Evolutionary conservation across 106 monocot species (phyloP).

Genomic region (Apostasia shenzhenica): DNA sequence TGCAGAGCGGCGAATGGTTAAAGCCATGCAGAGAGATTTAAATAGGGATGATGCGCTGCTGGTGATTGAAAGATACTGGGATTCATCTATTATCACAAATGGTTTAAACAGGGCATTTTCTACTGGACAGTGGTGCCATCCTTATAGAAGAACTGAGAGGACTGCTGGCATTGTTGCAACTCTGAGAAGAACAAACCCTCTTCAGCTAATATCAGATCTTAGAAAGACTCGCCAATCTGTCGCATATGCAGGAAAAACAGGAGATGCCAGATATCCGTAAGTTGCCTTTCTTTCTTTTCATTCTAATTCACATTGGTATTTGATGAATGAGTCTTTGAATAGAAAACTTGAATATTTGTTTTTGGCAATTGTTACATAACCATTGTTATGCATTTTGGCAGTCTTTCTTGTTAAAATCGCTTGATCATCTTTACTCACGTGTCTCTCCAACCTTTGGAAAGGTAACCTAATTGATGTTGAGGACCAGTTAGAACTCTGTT

Average conservation of each 20-base stretch:
- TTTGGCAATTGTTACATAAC: too few relatives aligned
- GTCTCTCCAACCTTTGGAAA: too few relatives aligned
- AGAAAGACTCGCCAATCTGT: conserved; percentile 84
- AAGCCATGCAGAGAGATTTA: conserved; percentile 76
- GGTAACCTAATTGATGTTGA: too few relatives aligned
- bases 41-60: conserved; percentile 59
- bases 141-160: conserved; percentile 59
- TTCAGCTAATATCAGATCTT: conserved; percentile 80
- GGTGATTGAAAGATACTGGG: conserved; percentile 55
- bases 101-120: conserved; percentile 79
- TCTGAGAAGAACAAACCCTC: conserved; percentile 73
- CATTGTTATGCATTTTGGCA: too few relatives aligned
- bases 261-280: conserved; percentile 99
- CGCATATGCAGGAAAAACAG: conserved; percentile 82
- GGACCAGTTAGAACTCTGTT: too few relatives aligned
- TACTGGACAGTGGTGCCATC: conserved; percentile 86
- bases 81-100: conserved; percentile 85
- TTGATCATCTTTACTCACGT: too few relatives aligned
- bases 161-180: conserved; percentile 80
- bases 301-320: not conserved
- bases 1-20: conserved; percentile 75
- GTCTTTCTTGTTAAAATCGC: too few relatives aligned
- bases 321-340: not conserved
- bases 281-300: conserved; percentile 15
- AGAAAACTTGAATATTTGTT: not conserved